Evolutionary conservation across 176 grass and related monocot species (phyloP).

Genomic region (Chrysopogon serrulatus): DNA sequence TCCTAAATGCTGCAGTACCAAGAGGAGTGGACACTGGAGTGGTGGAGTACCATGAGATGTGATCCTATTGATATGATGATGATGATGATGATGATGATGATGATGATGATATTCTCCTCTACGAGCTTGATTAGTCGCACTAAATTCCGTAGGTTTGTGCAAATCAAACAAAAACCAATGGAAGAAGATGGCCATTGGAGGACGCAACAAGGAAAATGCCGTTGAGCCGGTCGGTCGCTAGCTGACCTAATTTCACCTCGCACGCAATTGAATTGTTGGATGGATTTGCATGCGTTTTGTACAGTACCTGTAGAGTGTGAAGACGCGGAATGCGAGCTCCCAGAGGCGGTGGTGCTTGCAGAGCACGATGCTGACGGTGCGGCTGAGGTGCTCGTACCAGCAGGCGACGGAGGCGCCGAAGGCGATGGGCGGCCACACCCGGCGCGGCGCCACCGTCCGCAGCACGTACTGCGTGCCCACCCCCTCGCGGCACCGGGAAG

Average conservation of each 20-base stretch:
- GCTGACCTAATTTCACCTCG: constrained; percentile 27
- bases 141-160: background rate
- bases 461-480: constrained; percentile 73
- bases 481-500: constrained; percentile 75
- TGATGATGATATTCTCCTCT: too few species aligned
- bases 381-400: constrained; percentile 97
- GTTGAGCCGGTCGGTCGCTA: constrained; percentile 4
- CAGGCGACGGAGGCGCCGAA: constrained; percentile 85
- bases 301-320: constrained; percentile 78
- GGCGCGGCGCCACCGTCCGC: constrained; percentile 74
- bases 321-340: constrained; percentile 74
- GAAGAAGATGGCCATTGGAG: background rate
- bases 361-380: constrained; percentile 76
- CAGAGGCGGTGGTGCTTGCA: constrained; percentile 92
- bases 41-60: background rate
- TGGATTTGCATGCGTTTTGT: background rate
- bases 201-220: background rate
- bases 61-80: background rate
- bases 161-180: background rate
- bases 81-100: too few species aligned
- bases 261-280: background rate
- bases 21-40: background rate
- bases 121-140: background rate
- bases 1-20: constrained; percentile 3
- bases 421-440: constrained; percentile 80